Evolutionary conservation across 345 rosid species (phyloP).

Genomic region (Draba incana): DNA sequence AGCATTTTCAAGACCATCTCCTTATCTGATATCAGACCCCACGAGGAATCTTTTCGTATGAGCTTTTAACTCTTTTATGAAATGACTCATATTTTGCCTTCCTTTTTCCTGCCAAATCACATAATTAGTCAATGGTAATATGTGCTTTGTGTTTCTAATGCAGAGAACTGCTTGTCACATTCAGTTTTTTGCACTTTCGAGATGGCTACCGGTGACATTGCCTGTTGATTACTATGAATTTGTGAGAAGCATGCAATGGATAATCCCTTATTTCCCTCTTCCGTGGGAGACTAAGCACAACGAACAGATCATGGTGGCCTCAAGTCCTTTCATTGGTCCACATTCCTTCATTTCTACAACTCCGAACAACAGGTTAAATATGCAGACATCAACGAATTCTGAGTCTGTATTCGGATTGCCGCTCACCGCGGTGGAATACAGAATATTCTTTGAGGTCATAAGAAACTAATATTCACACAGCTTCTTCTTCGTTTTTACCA

Average conservation of each 20-base stretch:
- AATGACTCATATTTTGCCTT: background rate
- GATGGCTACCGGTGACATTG: conserved; percentile 73
- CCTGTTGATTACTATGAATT: conserved; percentile 81
- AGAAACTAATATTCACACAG: conserved; percentile 1
- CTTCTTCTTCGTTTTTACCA: conserved; percentile 1
- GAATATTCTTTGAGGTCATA: conserved; percentile 72
- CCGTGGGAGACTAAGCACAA: conserved; percentile 80
- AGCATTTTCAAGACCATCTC: conserved; percentile 65
- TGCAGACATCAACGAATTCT: conserved; percentile 42
- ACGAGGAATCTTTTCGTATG: conserved; percentile 83
- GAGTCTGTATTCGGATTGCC: conserved; percentile 67
- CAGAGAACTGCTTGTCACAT: conserved; percentile 88
- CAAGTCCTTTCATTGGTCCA: conserved; percentile 50
- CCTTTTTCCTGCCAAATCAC: background rate
- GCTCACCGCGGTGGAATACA: conserved; percentile 74
- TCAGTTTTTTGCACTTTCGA: conserved; percentile 87
- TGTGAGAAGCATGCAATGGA: conserved; percentile 75
- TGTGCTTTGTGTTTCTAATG: conserved; percentile 12
- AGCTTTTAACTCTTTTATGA: background rate
- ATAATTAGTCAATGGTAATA: conserved; percentile 3
- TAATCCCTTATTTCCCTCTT: conserved; percentile 83
- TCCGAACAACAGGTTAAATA: conserved; percentile 26
- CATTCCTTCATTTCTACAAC: conserved; percentile 46
- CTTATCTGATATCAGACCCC: conserved; percentile 63
- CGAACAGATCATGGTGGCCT: conserved; percentile 60